phyloP scores from a whole-genome alignment of 805 yeast genomes.

The Debaryomyces tyrocola region DNA sequence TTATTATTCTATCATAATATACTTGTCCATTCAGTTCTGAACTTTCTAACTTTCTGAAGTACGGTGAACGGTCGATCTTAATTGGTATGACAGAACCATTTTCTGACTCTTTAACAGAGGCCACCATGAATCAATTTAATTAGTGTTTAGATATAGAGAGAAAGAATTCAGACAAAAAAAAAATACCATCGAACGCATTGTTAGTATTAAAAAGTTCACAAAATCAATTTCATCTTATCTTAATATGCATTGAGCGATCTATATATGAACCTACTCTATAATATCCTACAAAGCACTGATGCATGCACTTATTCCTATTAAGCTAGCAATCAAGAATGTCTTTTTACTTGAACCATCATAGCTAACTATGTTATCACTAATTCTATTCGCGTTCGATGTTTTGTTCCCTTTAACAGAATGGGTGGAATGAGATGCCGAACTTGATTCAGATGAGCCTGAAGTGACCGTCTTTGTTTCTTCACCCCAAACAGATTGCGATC shows the following conservation, averaged over 20 bases:
- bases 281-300: slow-evolving; percentile 11
- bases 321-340: slow-evolving; percentile 11
- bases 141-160: too few species aligned
- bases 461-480: slow-evolving; percentile 11
- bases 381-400: slow-evolving; percentile 17
- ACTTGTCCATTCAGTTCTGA: neutral
- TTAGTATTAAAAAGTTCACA: neutral
- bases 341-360: slow-evolving; percentile 15
- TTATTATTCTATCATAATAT: neutral
- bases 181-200: neutral
- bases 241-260: neutral
- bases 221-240: neutral
- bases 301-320: slow-evolving; percentile 14
- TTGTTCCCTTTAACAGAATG: slow-evolving; percentile 17
- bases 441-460: slow-evolving; percentile 5
- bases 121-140: too few species aligned
- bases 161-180: neutral
- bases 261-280: neutral
- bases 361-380: neutral
- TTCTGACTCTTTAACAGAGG: too few species aligned
- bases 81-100: too few species aligned
- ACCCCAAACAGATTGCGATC: slow-evolving; percentile 37
- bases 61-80: neutral
- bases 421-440: slow-evolving; percentile 9
- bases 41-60: neutral